Base-by-base conservation (phyloP, 176 grass and related monocot genomes). In the Carex scoparia region DNA sequence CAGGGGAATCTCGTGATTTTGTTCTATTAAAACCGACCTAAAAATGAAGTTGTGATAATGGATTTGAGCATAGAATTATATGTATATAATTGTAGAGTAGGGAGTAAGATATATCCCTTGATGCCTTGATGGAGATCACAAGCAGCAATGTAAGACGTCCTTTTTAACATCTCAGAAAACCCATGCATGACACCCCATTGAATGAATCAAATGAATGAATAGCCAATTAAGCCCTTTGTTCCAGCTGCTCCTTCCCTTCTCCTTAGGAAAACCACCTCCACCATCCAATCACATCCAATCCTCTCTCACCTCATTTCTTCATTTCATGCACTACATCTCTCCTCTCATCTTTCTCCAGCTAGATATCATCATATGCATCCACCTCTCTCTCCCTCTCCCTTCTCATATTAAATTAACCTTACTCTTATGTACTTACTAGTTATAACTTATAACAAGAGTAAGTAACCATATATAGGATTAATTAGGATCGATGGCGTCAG, bases 101-200 rank as follows among this genome's bases (percentile, higher is more conserved):
- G 5, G 38, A 65, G 59, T 37, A 38, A 56, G 46, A 57, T 37
- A 0, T 4, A 40, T 37, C 35, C 35, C 38, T 40, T 27, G 7
- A 38, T n/a, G 68, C 65, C 84, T 94, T 98, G 92, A 98, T 98
- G 87, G 75, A 89, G 86, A 91, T 98, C 95, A 93, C 92, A 98
- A 87, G 95, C 91, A 82, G 51, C 92, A 90, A 93, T 94, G 81
- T 67, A 79, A 83, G 78, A 91, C 85, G 91, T 91, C 92, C 86
- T 91, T 94, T 91, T 94, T 85, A 79, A 82, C 75, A 84, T 92
- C 90, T 87, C 90, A 81, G 89, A 90, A 92, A 92, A 88, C 89
- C 89, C 94, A 93, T 98, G 92, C 95, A 91, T 87, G 81, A 91
- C 60, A 91, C 65, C 78, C 85, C 71, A 87, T 82, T 86, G 58